Evolutionary conservation across 2,329 filamentous ascomycete species (phyloP), one percentile per base, ranked within the genome.

Genomic region (Bisporella sp.): DNA sequence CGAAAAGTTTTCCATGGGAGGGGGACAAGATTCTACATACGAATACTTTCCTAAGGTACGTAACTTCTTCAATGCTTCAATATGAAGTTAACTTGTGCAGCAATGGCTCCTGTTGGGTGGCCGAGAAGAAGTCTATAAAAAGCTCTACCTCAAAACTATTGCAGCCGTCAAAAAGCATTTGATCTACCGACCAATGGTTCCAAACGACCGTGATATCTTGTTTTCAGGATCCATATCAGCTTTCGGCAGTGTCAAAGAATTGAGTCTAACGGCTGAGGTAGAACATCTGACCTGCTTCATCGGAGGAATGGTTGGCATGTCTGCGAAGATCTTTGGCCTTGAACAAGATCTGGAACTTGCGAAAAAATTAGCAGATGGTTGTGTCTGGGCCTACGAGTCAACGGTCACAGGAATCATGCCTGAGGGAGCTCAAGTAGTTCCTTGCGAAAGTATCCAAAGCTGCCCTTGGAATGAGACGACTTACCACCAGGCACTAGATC

Each of bases 81-180:
- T n/a, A 11, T 13, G 7, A 42, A 31, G 11, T 62, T 66, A 50
- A 68, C 47, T 7, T 37, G 13, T 32, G 32, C 39, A 82, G 63
- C 73, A 91, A 71, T 86, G 85, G 62, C 70, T 93, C 9, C 76
- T 95, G 5, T 77, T 95, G 2, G 87, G 88, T 51, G 90, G 89
- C 1, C 73, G 82, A 1, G 80, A 84, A 55, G 70, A 76, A 31
- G 87, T 89, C 64, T 95, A 95, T 66, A 73, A 76, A 54, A 77
- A 76, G 21, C 78, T 95, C 68, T 89, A 95, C 64, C 74, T 84
- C 51, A 79, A 78, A 50, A 78, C 82, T 4, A 78, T 84, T 31
- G 78, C 84, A 5, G 81, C 81, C 0, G 79, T 85, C 35, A 85
- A 86, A 57, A 76, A 89, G 56, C 77, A 87, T 65, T 74, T 95